Evolutionary conservation across 495 filamentous ascomycete species (phyloP).

Genomic region (Trichoderma asperelloides): DNA sequence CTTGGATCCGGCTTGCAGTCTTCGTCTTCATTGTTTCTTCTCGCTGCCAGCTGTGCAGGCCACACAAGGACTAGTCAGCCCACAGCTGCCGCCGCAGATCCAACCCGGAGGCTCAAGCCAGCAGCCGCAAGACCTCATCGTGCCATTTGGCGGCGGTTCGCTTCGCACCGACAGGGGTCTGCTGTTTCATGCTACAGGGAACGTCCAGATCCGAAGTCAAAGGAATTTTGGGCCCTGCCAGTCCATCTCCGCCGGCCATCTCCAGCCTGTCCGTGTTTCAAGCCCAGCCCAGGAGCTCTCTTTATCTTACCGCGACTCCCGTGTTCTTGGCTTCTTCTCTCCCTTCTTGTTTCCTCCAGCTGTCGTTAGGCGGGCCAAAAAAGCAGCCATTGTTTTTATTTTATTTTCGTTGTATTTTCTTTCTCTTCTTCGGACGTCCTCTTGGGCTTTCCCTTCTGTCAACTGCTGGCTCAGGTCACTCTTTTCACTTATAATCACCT

Average conservation of each 20-base stretch:
- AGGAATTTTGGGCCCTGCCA: not conserved
- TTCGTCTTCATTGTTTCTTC: not conserved
- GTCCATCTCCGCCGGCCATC: not conserved
- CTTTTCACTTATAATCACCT: constrained; percentile 33
- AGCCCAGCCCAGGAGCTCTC: not conserved
- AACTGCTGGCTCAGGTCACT: constrained; percentile 53
- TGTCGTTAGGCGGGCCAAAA: constrained; percentile 6
- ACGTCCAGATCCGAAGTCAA: not conserved
- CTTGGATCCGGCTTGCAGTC: not conserved
- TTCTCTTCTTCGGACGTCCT: constrained; percentile 32
- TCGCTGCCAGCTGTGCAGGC: not conserved
- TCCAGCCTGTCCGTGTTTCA: not conserved
- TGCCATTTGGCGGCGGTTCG: not conserved
- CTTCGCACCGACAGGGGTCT: not conserved
- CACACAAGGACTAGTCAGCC: not conserved
- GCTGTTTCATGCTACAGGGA: constrained; percentile 1
- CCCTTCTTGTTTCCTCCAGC: not conserved
- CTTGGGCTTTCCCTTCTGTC: constrained; percentile 24
- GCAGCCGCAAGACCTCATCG: not conserved
- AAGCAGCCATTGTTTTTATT: not conserved
- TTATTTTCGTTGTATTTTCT: constrained; percentile 4
- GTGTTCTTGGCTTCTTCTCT: not conserved
- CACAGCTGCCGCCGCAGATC: not conserved
- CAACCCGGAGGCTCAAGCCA: not conserved
- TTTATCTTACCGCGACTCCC: not conserved